Conservation (phyloP, 495 filamentous ascomycete species). For the Penicillium angulare region DNA sequence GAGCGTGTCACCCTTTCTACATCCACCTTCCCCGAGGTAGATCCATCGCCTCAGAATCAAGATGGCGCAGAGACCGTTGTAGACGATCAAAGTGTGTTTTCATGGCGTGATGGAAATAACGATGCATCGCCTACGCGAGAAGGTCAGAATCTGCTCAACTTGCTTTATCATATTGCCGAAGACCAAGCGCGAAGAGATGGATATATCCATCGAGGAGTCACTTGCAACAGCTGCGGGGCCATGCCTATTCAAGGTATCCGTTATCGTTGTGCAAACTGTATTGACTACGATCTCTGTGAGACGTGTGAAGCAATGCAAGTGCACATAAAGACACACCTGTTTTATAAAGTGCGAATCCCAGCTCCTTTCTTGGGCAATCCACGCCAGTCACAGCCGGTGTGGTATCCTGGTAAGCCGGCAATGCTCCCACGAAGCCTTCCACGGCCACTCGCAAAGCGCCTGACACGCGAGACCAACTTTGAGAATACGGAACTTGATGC, state of each 20-base stretch:
- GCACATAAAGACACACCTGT: slow-evolving; percentile 90
- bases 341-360: slow-evolving; percentile 87
- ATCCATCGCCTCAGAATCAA: slow-evolving; percentile 40
- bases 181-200: slow-evolving; percentile 79
- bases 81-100: slow-evolving; percentile 60
- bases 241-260: slow-evolving; percentile 88
- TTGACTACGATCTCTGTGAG: slow-evolving; percentile 89
- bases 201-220: slow-evolving; percentile 91
- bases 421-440: slow-evolving; percentile 63
- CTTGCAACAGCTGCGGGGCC: slow-evolving; percentile 81
- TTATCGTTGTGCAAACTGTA: slow-evolving; percentile 89
- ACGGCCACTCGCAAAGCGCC: slow-evolving; percentile 57
- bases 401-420: slow-evolving; percentile 87
- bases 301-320: slow-evolving; percentile 80
- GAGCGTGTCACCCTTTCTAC: slow-evolving; percentile 44
- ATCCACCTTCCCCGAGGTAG: slow-evolving; percentile 47
- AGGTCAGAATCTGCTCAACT: slow-evolving; percentile 68
- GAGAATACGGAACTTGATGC: slow-evolving; percentile 85
- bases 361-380: slow-evolving; percentile 65
- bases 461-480: slow-evolving; percentile 71
- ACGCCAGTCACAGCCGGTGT: slow-evolving; percentile 70
- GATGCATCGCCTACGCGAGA: slow-evolving; percentile 57
- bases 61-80: slow-evolving; percentile 56
- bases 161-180: slow-evolving; percentile 78
- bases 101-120: slow-evolving; percentile 52